Percentiles rank a stretch among this genome's conserved stretches.
Evolutionary conservation across 345 rosid species (phyloP).

Genomic region (Citrus medica): DNA sequence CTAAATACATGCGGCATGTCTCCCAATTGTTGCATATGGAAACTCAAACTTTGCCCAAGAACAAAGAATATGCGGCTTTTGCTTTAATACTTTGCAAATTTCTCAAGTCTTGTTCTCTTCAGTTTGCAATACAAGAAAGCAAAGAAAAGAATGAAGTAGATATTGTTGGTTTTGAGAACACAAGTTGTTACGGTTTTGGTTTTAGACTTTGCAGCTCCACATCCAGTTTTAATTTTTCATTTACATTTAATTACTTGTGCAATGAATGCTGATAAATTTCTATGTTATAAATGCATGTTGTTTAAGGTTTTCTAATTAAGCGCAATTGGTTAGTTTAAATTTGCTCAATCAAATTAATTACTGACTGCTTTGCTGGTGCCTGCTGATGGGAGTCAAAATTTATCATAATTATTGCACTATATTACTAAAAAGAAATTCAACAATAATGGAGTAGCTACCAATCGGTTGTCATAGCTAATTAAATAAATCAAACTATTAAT

Average conservation of each 20-base stretch:
- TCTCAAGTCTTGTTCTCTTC: neutral
- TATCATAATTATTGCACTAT: neutral
- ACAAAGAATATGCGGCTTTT: conserved; percentile 11
- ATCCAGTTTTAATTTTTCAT: neutral
- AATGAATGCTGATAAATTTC: neutral
- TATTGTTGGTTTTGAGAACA: neutral
- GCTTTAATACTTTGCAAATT: neutral
- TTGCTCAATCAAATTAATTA: neutral
- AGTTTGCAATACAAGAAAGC: neutral
- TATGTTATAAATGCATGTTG: neutral
- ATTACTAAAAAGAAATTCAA: neutral
- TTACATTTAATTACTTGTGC: neutral
- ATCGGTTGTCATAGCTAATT: neutral
- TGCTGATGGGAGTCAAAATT: neutral
- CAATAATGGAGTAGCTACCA: neutral
- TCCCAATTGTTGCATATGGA: conserved; percentile 1
- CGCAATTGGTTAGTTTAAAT: neutral
- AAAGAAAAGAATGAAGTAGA: neutral
- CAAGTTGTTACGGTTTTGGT: neutral
- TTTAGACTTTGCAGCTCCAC: neutral
- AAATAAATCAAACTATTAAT: neutral
- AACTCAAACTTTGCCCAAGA: conserved; percentile 12
- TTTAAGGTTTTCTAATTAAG: neutral
- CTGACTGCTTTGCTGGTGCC: neutral
- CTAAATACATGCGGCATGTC: conserved; percentile 13